Evolutionary conservation across 139 green algal genomes (phyloP).

Genomic region (Dunaliella sp.): DNA sequence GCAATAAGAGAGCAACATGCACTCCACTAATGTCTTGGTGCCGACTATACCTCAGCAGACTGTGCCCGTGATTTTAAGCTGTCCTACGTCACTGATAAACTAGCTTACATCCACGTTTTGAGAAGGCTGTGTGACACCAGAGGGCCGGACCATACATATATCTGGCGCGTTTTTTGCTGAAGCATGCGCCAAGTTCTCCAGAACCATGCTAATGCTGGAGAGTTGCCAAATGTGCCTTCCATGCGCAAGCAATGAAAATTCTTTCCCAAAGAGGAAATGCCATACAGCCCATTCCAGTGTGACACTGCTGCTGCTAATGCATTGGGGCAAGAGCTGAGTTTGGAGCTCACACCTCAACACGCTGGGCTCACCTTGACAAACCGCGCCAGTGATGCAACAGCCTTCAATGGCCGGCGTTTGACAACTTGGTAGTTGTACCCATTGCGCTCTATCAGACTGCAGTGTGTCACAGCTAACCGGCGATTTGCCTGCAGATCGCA

Average conservation of each 20-base stretch:
- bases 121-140: too few species aligned
- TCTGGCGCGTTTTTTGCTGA: too few species aligned
- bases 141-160: too few species aligned
- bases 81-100: too few species aligned
- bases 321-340: neutral
- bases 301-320: neutral
- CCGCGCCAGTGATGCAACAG: neutral
- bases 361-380: slow-evolving; percentile 30
- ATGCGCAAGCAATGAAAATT: neutral
- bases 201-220: neutral
- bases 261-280: too few species aligned
- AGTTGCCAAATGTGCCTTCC: neutral
- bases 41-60: too few species aligned
- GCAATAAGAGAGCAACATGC: too few species aligned
- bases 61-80: too few species aligned
- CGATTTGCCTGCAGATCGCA: slow-evolving; percentile 12
- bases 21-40: too few species aligned
- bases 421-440: slow-evolving; percentile 56
- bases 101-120: too few species aligned
- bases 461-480: slow-evolving; percentile 63
- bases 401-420: slow-evolving; percentile 18
- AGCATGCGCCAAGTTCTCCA: neutral
- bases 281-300: neutral
- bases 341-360: neutral
- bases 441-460: slow-evolving; percentile 62